Evolutionary conservation across 148 eudicot species (phyloP).

Genomic region (Camellia granthamiana): DNA sequence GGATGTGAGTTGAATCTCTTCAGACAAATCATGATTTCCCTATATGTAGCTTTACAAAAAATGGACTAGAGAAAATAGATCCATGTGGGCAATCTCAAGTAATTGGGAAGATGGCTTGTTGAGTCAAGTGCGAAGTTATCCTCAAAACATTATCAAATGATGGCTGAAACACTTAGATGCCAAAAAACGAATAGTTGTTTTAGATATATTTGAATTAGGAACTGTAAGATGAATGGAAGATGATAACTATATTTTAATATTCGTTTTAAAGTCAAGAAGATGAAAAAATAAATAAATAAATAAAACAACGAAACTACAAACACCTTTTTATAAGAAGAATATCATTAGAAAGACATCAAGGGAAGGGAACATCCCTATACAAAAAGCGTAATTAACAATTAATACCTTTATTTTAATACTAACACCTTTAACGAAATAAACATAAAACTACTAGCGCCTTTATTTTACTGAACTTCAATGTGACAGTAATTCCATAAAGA

Average conservation of each 20-base stretch:
- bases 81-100: background rate
- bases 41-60: background rate
- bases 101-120: background rate
- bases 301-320: background rate
- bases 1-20: background rate
- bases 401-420: background rate
- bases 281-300: background rate
- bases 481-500: slow-evolving; percentile 12
- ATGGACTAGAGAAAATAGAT: background rate
- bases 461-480: slow-evolving; percentile 3
- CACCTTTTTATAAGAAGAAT: background rate
- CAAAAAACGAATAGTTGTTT: background rate
- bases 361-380: background rate
- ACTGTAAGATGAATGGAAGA: background rate
- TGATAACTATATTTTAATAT: no score
- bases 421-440: background rate
- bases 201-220: background rate
- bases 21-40: background rate
- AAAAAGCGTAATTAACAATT: background rate
- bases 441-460: background rate
- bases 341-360: background rate
- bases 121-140: background rate
- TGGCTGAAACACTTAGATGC: background rate
- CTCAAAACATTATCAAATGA: background rate
- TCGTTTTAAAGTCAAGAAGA: background rate